Conservation (phyloP, 768 basidiomycete species). For the Coprinopsis cinerea region DNA sequence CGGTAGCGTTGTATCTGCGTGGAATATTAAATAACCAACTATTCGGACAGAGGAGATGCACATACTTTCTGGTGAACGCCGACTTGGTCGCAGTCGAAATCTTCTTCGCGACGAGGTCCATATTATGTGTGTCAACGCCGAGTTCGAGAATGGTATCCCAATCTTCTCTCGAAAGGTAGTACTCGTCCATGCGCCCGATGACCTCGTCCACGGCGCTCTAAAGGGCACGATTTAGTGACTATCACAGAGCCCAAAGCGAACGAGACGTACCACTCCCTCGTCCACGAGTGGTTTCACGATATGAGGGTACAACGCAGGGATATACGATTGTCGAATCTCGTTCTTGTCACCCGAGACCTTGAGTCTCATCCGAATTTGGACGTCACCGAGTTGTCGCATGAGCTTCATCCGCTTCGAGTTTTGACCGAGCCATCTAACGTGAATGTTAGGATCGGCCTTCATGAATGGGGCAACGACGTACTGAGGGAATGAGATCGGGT, state of each 20-base stretch:
- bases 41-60: constrained; percentile 5
- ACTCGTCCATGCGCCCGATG: constrained; percentile 89
- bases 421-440: constrained; percentile 96
- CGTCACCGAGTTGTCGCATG: constrained; percentile 72
- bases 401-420: constrained; percentile 92
- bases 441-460: too few relatives aligned
- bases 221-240: neutral
- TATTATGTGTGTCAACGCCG: constrained; percentile 76
- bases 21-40: neutral
- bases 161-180: constrained; percentile 89
- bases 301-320: constrained; percentile 81
- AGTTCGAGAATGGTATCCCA: constrained; percentile 96
- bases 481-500: constrained; percentile 78
- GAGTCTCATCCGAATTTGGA: constrained; percentile 93
- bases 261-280: constrained; percentile 58
- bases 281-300: constrained; percentile 77
- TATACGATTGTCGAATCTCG: constrained; percentile 88
- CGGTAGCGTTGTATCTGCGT: constrained; percentile 77
- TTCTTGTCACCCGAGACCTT: constrained; percentile 85
- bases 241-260: constrained; percentile 4
- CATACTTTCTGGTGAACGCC: constrained; percentile 80
- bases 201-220: constrained; percentile 78
- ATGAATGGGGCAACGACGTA: constrained; percentile 33
- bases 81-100: constrained; percentile 79
- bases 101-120: constrained; percentile 74